Percentiles rank a stretch among this genome's conserved stretches.
Evolutionary conservation across 371 early-diverging fungal genomes (phyloP).

Genomic region (Syncephalastrum racemosum): DNA sequence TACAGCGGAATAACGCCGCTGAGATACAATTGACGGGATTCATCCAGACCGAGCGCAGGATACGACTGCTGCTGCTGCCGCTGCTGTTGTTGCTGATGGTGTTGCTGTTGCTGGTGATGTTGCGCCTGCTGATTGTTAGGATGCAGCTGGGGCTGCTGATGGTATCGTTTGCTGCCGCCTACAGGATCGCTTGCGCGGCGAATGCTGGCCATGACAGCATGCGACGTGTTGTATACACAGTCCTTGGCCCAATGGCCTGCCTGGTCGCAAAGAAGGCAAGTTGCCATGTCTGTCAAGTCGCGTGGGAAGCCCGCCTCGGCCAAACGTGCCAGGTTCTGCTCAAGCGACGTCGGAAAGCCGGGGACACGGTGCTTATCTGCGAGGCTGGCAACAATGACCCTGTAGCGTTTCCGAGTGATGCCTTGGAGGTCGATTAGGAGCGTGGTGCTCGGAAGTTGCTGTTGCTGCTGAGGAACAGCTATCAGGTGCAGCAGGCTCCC

Average conservation of each 20-base stretch:
- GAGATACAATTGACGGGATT: slow-evolving; percentile 11
- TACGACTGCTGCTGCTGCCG: background rate
- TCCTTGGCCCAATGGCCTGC: slow-evolving; percentile 19
- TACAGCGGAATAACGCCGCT: too few relatives aligned
- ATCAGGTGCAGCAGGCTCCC: slow-evolving; percentile 13
- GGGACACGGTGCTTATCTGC: background rate
- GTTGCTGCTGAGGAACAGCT: slow-evolving; percentile 11
- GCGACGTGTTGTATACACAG: slow-evolving; percentile 5
- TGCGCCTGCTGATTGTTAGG: background rate
- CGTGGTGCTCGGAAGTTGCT: slow-evolving; percentile 7
- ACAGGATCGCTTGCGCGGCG: background rate
- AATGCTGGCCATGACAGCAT: slow-evolving; percentile 1
- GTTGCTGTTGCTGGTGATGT: slow-evolving; percentile 1
- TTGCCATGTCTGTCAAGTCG: slow-evolving; percentile 12
- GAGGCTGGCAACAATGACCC: background rate
- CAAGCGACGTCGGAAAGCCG: slow-evolving; percentile 9
- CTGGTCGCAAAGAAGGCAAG: slow-evolving; percentile 14
- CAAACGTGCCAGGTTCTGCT: slow-evolving; percentile 12
- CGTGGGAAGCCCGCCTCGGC: slow-evolving; percentile 19
- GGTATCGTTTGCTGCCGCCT: background rate
- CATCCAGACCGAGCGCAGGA: background rate
- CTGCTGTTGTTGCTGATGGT: slow-evolving; percentile 2
- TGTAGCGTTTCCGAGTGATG: slow-evolving; percentile 6
- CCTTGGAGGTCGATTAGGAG: slow-evolving; percentile 18
- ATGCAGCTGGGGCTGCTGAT: background rate